These are phyloP conservation scores for Umbellularia californica DNA, from an alignment of 164 flowering plant species.

Conservation along the genomic window DNA sequence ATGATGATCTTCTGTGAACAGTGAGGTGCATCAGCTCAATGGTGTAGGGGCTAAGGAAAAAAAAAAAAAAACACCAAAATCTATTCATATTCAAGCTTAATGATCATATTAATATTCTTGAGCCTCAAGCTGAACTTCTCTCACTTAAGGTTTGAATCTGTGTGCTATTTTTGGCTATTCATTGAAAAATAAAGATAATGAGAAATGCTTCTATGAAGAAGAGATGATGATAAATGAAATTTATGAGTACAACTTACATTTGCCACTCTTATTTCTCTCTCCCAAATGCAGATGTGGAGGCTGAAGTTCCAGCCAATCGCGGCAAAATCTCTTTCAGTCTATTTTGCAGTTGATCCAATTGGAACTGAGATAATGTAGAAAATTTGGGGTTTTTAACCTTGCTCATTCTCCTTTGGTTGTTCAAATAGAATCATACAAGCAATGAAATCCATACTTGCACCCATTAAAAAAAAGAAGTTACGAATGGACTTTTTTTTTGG, in stretches of 20 bases:
- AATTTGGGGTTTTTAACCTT: conserved; percentile 6
- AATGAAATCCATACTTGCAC: too few species aligned
- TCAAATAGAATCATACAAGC: not conserved
- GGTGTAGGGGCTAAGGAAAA: too few species aligned
- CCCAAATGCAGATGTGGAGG: conserved; percentile 57
- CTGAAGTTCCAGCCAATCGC: conserved; percentile 50
- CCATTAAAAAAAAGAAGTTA: too few species aligned
- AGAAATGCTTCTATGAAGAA: too few species aligned
- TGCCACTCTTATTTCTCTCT: conserved; percentile 2
- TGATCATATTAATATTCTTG: too few species aligned
- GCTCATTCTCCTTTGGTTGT: not conserved
- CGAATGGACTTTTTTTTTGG: too few species aligned
- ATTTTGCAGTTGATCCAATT: conserved; percentile 69
- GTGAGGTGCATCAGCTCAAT: too few species aligned
- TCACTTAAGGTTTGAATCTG: not conserved
- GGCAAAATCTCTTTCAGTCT: conserved; percentile 40
- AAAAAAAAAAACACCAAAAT: too few species aligned
- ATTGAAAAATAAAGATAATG: not conserved
- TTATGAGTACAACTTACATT: not conserved
- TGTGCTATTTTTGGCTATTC: not conserved
- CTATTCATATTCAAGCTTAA: too few species aligned
- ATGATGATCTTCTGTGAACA: too few species aligned
- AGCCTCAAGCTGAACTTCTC: too few species aligned
- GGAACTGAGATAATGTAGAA: conserved; percentile 74
- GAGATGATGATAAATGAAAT: conserved; percentile 1